Conservation (phyloP, 2,329 filamentous ascomycete species). For the Trichoderma aggressivum region DNA sequence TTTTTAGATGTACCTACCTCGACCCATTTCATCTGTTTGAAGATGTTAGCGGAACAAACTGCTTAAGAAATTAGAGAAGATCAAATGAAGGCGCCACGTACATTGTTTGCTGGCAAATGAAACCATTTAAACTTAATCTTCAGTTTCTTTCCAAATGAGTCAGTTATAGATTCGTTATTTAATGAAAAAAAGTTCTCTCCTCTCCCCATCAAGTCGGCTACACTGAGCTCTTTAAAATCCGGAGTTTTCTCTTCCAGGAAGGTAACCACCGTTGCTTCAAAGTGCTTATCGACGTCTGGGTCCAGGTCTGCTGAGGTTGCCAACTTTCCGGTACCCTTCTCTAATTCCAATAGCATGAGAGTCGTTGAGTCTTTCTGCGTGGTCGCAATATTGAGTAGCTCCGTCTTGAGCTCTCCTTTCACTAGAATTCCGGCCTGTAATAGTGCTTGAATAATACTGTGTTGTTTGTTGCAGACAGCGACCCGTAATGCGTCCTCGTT, state of each 20-base stretch:
- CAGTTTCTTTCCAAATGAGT: too few relatives aligned
- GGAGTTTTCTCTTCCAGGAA: neutral
- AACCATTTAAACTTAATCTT: neutral
- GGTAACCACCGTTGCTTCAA: neutral
- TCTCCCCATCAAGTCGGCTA: neutral
- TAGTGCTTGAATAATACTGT: neutral
- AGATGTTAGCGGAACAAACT: neutral
- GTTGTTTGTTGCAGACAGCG: neutral
- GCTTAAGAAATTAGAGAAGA: neutral
- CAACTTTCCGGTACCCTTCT: neutral
- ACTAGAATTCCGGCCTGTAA: neutral
- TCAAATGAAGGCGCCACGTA: neutral
- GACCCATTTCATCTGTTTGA: neutral
- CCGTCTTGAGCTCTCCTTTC: fast-evolving
- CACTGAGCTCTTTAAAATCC: neutral
- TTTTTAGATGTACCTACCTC: neutral
- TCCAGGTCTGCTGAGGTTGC: neutral
- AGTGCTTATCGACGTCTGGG: neutral
- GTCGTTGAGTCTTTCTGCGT: neutral
- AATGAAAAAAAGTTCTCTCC: fast-evolving
- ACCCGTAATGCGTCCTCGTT: neutral
- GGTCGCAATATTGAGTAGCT: neutral
- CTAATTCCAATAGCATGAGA: neutral
- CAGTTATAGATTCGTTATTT: fast-evolving
- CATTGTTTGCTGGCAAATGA: neutral